Evolutionary conservation across 169 alveolate species (phyloP).

Genomic region (Cyclospora cayetanensis): DNA sequence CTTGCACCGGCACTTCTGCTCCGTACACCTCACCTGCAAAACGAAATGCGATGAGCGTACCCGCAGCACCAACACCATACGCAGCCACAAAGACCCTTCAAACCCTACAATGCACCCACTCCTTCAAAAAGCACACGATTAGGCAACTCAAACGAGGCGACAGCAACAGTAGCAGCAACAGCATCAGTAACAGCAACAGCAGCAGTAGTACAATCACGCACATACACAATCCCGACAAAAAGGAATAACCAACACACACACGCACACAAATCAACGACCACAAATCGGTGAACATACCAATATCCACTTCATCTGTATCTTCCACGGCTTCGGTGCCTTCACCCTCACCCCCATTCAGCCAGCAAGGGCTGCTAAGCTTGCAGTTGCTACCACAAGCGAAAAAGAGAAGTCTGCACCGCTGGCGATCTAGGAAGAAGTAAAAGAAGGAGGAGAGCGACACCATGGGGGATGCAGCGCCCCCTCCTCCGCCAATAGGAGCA

Average conservation of each 20-base stretch:
- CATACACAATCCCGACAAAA: not conserved
- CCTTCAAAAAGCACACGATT: no score
- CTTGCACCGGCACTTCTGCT: not conserved
- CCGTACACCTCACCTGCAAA: not conserved
- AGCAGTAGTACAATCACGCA: not conserved
- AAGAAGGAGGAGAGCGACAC: not conserved
- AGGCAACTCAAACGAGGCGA: not conserved
- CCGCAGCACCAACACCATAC: not conserved
- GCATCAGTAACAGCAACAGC: not conserved
- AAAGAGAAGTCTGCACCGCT: slow-evolving; percentile 21
- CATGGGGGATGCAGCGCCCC: not conserved
- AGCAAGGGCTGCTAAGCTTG: slow-evolving; percentile 37
- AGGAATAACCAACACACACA: not conserved
- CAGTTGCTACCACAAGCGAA: slow-evolving; percentile 55
- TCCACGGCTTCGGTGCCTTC: not conserved
- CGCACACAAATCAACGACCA: not conserved
- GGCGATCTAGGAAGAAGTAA: slow-evolving; percentile 30
- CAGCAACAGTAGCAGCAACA: not conserved
- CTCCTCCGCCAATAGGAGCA: not conserved
- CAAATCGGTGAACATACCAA: not conserved
- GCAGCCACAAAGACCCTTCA: no score
- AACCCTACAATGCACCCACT: no score
- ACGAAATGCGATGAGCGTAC: not conserved
- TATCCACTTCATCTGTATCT: not conserved
- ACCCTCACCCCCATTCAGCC: not conserved